Evolutionary conservation across 768 basidiomycete species (phyloP), one percentile per base, ranked within the genome.

Genomic region (Lyophyllum shimeji): DNA sequence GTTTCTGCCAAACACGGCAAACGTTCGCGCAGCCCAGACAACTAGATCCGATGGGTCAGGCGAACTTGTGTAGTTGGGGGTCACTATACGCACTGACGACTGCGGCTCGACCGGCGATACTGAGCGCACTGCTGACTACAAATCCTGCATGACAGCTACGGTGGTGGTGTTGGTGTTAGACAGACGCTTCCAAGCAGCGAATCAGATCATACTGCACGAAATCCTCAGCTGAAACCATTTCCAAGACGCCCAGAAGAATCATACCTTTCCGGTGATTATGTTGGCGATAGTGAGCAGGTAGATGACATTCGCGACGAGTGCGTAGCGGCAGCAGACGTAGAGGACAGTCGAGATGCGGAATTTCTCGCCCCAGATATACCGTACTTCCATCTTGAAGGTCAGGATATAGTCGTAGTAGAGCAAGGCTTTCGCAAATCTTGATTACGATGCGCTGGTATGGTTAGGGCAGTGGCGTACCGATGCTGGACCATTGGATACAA

Each of bases 141-240:
- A 70, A 71, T 55, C 64, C 65, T 8, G 61, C 48, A 37, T 67
- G 53, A 48, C 71, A 72, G 40, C 71, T 70, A n/a, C n/a, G n/a
- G n/a, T n/a, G n/a, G n/a, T n/a, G 8, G 4, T 17, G 6, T 13
- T 31, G 1, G 18, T 4, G 20, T 55, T 18, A 50, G 48, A 21
- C 29, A 50, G 29, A 24, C 5, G 9, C 29, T 34, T 20, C 13
- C 21, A 23, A 13, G 21, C 43, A 24, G 43, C 2, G 11, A 40
- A 18, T 13, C n/a, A 9, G 6, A 40, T 40, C 39, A n/a, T 40
- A 40, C 39, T 40, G n/a, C 2, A 40, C 3, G 2, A 9, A 18
- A 18, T n/a, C 5, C n/a, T 40, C 18, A 40, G 39, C 9, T 18
- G 4, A 15, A 12, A 37, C 13, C 2, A 40, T 40, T 4, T 40